Evolutionary conservation across 2,329 filamentous ascomycete species (phyloP).

Genomic region (Alternaria gansuensis): DNA sequence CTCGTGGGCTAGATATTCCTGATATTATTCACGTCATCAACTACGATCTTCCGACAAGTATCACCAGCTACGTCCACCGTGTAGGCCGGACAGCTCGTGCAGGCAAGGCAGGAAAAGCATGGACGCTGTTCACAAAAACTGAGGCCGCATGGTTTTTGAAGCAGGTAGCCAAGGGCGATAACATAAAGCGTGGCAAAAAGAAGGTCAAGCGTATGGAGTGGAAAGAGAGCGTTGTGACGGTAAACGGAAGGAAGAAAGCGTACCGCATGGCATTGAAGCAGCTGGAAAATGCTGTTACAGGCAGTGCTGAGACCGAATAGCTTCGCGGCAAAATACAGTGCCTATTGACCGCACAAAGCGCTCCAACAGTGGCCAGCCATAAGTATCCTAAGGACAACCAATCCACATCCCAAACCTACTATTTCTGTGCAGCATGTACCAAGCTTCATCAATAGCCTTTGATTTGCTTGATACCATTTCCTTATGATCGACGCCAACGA

Average conservation of each 20-base stretch:
- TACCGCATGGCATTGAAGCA: slow-evolving; percentile 67
- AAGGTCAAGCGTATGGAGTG: slow-evolving; percentile 59
- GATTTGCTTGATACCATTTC: slow-evolving; percentile 10
- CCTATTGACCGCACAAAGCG: slow-evolving; percentile 1
- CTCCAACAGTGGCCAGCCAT: slow-evolving; percentile 2
- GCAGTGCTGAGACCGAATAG: slow-evolving; percentile 26
- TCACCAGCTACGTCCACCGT: slow-evolving; percentile 87
- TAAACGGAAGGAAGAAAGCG: slow-evolving; percentile 50
- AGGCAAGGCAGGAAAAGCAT: slow-evolving; percentile 77
- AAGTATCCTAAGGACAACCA: not conserved
- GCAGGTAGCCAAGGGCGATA: slow-evolving; percentile 71
- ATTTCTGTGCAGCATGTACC: slow-evolving; percentile 12
- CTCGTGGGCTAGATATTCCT: slow-evolving; percentile 85
- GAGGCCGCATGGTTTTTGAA: slow-evolving; percentile 95
- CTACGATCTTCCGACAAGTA: slow-evolving; percentile 86
- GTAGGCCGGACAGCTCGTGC: slow-evolving; percentile 91
- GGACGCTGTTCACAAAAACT: slow-evolving; percentile 82
- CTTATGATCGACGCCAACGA: not conserved
- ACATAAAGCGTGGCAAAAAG: slow-evolving; percentile 58
- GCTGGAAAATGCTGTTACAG: slow-evolving; percentile 68
- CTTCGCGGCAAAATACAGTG: not conserved
- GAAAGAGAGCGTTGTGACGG: slow-evolving; percentile 53
- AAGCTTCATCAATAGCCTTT: slow-evolving; percentile 30
- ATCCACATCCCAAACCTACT: slow-evolving; percentile 6
- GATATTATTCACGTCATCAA: slow-evolving; percentile 86